These are phyloP conservation scores for Amanita phalloides DNA, from an alignment of 768 basidiomycete species.

Conservation along the genomic window DNA sequence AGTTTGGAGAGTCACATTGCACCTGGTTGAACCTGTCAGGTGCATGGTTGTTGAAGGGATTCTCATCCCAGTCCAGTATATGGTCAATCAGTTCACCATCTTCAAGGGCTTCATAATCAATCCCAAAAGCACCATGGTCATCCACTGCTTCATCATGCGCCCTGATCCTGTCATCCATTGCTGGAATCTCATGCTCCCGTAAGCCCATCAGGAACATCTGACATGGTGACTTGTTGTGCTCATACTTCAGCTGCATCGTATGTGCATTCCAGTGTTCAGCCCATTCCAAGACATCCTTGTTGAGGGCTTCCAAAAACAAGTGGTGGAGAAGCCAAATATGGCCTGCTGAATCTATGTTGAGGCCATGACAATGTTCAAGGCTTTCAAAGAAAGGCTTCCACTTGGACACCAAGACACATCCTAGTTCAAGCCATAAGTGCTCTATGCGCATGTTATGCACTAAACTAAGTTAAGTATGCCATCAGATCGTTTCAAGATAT, in stretches of 20 bases:
- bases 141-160: neutral
- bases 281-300: slow-evolving; percentile 16
- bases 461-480: neutral
- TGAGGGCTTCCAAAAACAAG: slow-evolving; percentile 20
- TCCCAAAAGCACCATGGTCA: slow-evolving; percentile 5
- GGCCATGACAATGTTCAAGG: slow-evolving; percentile 17
- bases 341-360: slow-evolving; percentile 12
- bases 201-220: slow-evolving; percentile 13
- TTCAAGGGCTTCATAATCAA: slow-evolving; percentile 7
- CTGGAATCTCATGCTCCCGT: slow-evolving; percentile 1
- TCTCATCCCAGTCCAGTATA: neutral
- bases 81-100: neutral
- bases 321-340: slow-evolving; percentile 27
- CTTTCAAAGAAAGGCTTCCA: slow-evolving; percentile 22
- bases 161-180: slow-evolving; percentile 5
- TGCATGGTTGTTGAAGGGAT: neutral
- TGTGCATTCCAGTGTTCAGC: slow-evolving; percentile 21
- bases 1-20: neutral
- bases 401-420: slow-evolving; percentile 16
- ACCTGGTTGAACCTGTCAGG: neutral
- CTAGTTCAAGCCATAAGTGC: slow-evolving; percentile 25
- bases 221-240: slow-evolving; percentile 7
- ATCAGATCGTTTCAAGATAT: too few relatives aligned
- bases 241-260: slow-evolving; percentile 5
- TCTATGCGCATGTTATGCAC: slow-evolving; percentile 20